Base-by-base conservation (phyloP, 2,329 filamentous ascomycete species). In the Sarocladium strictum region DNA sequence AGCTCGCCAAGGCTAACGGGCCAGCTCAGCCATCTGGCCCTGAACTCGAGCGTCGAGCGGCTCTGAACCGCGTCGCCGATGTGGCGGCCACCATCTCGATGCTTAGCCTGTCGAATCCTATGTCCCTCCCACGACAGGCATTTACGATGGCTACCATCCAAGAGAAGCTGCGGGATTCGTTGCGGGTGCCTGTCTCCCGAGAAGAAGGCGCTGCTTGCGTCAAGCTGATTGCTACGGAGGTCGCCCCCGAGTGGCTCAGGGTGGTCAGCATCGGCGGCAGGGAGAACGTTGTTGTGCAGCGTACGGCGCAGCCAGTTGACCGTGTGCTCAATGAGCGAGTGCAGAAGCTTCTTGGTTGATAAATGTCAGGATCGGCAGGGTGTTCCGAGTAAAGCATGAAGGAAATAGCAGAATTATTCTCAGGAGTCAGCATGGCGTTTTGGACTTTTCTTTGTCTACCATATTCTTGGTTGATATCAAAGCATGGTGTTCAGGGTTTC, bases 21-120 rank as follows among this genome's bases (percentile, higher is more conserved):
- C 67, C 77, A 3, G 67, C 77, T 0, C 83, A 85, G 0, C 72
- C 86, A 1, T 76, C 84, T 1, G 63, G 77, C 0, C 74, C 78
- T 0, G 77, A 84, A 60, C 70, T 88, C 2, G 73, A 80, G 58
- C 84, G 85, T 12, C 78, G 76, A 14, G 80, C 83, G 3, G 87
- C 87, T 0, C 73, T 89, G 23, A 82, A 86, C 61, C 80, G 86
- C 10, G 80, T 84, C 1, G 75, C 78, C n/a, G 87, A 90, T 61
- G 79, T 91, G 10, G 78, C 83, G 1, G 78, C 83, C 5, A 81
- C 89, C 5, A 70, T 92, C 32, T 78, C 77, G n/a, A 81, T 88
- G 74, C 75, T 90, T 58, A 79, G 78, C 64, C 75, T 80, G 41
- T 75, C 74, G n/a, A 77, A 69, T 35, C 69, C 72, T 7, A 61